phyloP scores from a whole-genome alignment of 2,329 filamentous ascomycete species.

The Aspergillus clavatus region DNA sequence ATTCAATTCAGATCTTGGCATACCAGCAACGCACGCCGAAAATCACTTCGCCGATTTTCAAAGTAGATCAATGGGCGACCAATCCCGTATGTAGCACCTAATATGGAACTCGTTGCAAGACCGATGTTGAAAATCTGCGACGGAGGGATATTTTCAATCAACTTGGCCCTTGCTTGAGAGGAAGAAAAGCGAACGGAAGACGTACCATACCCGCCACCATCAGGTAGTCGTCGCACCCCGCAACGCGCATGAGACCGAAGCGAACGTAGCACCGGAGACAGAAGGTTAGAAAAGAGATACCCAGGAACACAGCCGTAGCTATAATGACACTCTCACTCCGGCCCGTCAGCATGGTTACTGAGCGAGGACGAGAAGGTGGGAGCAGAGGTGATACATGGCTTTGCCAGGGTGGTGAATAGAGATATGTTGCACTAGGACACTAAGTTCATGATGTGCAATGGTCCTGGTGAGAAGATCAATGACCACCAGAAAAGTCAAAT shows the following conservation, averaged over 20 bases:
- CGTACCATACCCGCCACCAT: slow-evolving; percentile 25
- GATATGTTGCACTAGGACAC: too few species aligned
- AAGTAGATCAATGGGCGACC: slow-evolving; percentile 19
- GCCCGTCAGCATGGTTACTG: not conserved
- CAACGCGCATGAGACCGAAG: slow-evolving; percentile 20
- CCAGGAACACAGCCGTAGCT: slow-evolving; percentile 18
- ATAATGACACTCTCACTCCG: not conserved
- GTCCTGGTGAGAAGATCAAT: too few species aligned
- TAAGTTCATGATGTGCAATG: too few species aligned
- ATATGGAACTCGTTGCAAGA: slow-evolving; percentile 22
- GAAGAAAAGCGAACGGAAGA: not conserved
- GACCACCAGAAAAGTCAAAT: too few species aligned
- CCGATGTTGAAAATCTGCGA: slow-evolving; percentile 18
- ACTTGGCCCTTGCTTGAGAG: too few species aligned
- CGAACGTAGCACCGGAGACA: slow-evolving; percentile 26
- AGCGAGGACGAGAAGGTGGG: not conserved
- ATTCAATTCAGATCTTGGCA: not conserved
- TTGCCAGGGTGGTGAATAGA: not conserved
- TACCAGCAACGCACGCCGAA: not conserved
- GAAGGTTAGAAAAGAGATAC: slow-evolving; percentile 17
- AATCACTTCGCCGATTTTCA: slow-evolving; percentile 19
- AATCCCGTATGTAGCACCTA: slow-evolving; percentile 25
- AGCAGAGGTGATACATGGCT: not conserved
- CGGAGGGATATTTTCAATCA: too few species aligned
- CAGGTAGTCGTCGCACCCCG: slow-evolving; percentile 27